These are phyloP conservation scores for Aspergillus calidoustus DNA, from an alignment of 2,329 filamentous ascomycete species.

Conservation along the genomic window DNA sequence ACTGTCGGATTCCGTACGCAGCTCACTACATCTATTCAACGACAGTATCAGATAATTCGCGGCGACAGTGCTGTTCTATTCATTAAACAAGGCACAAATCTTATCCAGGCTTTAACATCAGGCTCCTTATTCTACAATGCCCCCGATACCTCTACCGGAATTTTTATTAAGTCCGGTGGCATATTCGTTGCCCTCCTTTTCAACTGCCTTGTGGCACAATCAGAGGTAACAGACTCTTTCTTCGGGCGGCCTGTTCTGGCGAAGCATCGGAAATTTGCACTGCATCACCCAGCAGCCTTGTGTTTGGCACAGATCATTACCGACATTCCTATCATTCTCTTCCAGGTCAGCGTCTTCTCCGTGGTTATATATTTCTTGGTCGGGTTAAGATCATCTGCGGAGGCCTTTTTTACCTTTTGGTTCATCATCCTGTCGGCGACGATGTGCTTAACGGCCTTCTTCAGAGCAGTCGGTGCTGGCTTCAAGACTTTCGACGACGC, in stretches of 20 bases:
- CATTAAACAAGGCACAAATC: slow-evolving; percentile 64
- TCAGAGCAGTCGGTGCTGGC: slow-evolving; percentile 60
- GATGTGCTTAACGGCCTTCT: slow-evolving; percentile 63
- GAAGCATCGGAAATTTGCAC: slow-evolving; percentile 63
- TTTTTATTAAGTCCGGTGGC: slow-evolving; percentile 68
- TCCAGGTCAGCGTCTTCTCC: slow-evolving; percentile 64
- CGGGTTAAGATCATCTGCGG: slow-evolving; percentile 57
- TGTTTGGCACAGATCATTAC: slow-evolving; percentile 51
- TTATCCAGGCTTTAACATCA: slow-evolving; percentile 64
- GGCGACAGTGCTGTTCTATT: slow-evolving; percentile 67
- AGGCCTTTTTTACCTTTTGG: slow-evolving; percentile 67
- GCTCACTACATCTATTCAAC: slow-evolving; percentile 59
- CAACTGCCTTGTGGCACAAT: slow-evolving; percentile 64
- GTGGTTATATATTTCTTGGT: slow-evolving; percentile 69
- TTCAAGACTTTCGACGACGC: slow-evolving; percentile 63
- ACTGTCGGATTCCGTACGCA: slow-evolving; percentile 62
- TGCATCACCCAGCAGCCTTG: slow-evolving; percentile 59
- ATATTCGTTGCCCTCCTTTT: slow-evolving; percentile 68
- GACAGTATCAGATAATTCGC: slow-evolving; percentile 69
- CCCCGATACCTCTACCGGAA: slow-evolving; percentile 59
- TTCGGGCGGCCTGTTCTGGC: slow-evolving; percentile 62
- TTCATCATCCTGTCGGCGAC: slow-evolving; percentile 56
- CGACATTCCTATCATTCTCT: slow-evolving; percentile 60
- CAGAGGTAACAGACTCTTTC: slow-evolving; percentile 69
- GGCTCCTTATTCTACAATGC: slow-evolving; percentile 72